Evolutionary conservation across 139 green algal species (phyloP), one percentile per base, ranked within the genome.

Genomic region (Pleodorina starrii): DNA sequence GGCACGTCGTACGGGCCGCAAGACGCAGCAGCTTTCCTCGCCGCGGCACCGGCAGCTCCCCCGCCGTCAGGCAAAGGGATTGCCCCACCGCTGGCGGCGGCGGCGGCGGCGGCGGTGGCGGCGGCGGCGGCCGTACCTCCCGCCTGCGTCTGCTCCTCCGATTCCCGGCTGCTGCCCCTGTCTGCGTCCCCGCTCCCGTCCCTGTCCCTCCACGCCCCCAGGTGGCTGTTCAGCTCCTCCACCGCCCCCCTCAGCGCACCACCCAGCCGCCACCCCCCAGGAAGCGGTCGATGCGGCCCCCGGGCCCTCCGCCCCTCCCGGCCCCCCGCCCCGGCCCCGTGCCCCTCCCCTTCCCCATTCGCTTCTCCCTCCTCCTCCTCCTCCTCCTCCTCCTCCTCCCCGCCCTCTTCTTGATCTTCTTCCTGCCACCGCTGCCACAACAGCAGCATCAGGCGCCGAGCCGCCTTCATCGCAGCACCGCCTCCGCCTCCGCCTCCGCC

Each of bases 1-100:
- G 38, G 27, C 40, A 57, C 57, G 23, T 86, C 79, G 57, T 86
- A 86, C 25, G 79, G 79, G 3, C 77, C 77, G 35, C 77, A 80
- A 19, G 40, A 54, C 43, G 27, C 40, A n/a, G n/a, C n/a, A n/a
- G n/a, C n/a, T n/a, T n/a, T n/a, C n/a, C 21, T 32, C 25, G 32
- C 69, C 19, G 69, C 69, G 5, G 69, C 32, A 46, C 29, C 54
- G 29, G 29, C 54, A 66, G 54, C 29, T 21, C 21, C 54, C 2
- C 54, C 29, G 5, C 6, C 29, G 54, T 21, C 54, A 66, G 54
- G 21, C 54, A 25, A 21, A 32, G 3, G 54, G 29, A 12, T 4
- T 32, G 54, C 54, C 25, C 21, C 54, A 12, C 25, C 54, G 54
- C 54, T 66, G n/a, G n/a, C n/a, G n/a, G 57, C 57, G 57, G 57